Evolutionary conservation across 1,284 basidiomycete species (phyloP).

Genomic region (Melampsora occidentalis): DNA sequence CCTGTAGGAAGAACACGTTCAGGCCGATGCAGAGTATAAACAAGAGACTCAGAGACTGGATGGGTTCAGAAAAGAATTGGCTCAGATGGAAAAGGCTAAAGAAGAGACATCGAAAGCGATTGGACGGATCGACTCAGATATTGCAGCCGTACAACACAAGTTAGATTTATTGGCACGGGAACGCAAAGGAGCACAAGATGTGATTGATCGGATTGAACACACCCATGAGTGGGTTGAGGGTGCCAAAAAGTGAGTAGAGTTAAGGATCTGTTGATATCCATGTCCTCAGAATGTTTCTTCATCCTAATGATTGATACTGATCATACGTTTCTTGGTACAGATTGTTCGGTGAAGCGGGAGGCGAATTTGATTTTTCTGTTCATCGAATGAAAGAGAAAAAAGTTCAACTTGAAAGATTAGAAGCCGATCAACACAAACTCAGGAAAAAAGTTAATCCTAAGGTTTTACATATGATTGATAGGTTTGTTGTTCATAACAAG

Average conservation of each 20-base stretch:
- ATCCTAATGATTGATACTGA: background rate
- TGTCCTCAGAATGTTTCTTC: background rate
- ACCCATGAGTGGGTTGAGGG: conserved; percentile 83
- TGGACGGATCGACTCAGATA: conserved; percentile 67
- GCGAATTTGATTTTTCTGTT: conserved; percentile 77
- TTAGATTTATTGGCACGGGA: conserved; percentile 58
- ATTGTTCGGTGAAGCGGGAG: conserved; percentile 75
- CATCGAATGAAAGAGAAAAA: conserved; percentile 67
- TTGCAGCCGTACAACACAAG: conserved; percentile 64
- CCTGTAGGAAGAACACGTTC: conserved; percentile 61
- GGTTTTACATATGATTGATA: conserved; percentile 93
- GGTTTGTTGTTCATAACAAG: conserved; percentile 56
- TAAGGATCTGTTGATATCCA: background rate
- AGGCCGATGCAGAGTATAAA: conserved; percentile 70
- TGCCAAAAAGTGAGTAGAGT: conserved; percentile 69
- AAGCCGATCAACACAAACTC: conserved; percentile 76
- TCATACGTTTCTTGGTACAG: conserved; percentile 48
- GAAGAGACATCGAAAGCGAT: conserved; percentile 76
- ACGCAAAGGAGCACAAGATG: conserved; percentile 51
- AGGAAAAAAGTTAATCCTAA: conserved; percentile 95
- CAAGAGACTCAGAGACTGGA: conserved; percentile 80
- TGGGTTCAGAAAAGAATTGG: conserved; percentile 82
- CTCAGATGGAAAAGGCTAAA: conserved; percentile 74
- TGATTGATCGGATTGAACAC: conserved; percentile 64
- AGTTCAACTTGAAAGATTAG: conserved; percentile 71